Conservation (phyloP, 2,329 filamentous ascomycete genomes). For the Venturia carpophila region DNA sequence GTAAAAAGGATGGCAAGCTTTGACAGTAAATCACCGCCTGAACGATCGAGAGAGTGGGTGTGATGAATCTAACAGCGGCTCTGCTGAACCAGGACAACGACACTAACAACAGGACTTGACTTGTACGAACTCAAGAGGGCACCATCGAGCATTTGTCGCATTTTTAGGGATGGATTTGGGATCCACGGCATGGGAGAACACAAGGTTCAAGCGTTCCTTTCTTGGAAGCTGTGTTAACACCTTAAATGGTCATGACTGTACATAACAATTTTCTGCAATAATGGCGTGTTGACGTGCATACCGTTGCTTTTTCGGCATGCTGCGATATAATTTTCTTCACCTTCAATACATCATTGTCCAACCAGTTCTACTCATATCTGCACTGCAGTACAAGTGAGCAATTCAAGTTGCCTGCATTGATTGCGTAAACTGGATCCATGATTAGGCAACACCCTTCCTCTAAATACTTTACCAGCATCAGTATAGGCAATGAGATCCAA, state of each 20-base stretch:
- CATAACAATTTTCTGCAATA: not conserved
- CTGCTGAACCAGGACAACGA: not conserved
- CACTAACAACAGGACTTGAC: no score
- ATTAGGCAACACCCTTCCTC: not conserved
- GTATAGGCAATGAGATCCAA: not conserved
- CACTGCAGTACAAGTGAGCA: not conserved
- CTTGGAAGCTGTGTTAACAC: not conserved
- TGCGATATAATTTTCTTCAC: not conserved
- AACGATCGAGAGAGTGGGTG: conserved; percentile 8
- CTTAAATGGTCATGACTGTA: not conserved
- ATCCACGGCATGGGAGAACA: not conserved
- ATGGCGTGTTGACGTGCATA: not conserved
- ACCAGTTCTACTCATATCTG: not conserved
- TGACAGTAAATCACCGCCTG: not conserved
- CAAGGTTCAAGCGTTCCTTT: not conserved
- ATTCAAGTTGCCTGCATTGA: not conserved
- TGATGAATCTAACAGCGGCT: not conserved
- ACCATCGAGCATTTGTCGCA: not conserved
- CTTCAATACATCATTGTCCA: not conserved
- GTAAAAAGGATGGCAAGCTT: not conserved
- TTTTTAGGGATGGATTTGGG: not conserved
- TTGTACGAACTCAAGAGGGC: not conserved
- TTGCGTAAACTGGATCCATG: not conserved
- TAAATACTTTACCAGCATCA: not conserved
- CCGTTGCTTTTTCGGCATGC: not conserved